Evolutionary conservation across 371 early-diverging fungal genomes (phyloP).

Genomic region (Mucor ambiguus): DNA sequence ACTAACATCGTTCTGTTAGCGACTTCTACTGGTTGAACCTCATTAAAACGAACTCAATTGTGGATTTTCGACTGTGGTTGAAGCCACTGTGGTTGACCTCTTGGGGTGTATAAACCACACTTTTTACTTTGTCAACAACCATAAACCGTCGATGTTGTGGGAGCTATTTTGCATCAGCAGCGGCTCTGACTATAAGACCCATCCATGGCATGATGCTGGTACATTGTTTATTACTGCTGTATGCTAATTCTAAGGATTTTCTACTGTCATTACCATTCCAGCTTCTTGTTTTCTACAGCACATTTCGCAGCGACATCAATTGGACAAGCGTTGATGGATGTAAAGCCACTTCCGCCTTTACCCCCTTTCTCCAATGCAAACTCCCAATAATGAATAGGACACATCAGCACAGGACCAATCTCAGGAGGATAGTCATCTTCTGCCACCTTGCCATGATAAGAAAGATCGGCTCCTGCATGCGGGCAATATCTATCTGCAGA

Average conservation of each 20-base stretch:
- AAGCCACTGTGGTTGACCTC: too few relatives aligned
- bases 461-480: conserved; percentile 54
- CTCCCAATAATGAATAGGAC: conserved; percentile 54
- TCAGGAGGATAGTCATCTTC: conserved; percentile 52
- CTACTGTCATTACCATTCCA: conserved; percentile 13
- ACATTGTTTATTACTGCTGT: background rate
- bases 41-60: too few relatives aligned
- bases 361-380: conserved; percentile 48
- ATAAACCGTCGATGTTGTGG: background rate
- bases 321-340: conserved; percentile 49
- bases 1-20: too few relatives aligned
- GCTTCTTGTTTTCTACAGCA: background rate
- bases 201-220: background rate
- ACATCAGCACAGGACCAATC: conserved; percentile 48
- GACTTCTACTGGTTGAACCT: too few relatives aligned
- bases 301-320: conserved; percentile 14
- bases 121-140: too few relatives aligned
- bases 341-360: conserved; percentile 32
- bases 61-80: too few relatives aligned
- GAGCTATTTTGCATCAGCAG: background rate
- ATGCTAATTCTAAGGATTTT: background rate
- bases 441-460: conserved; percentile 39
- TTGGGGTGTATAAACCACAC: too few relatives aligned
- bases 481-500: conserved; percentile 54
- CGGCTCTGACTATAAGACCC: background rate